These are phyloP conservation scores for Trametes cinnabarina DNA, from an alignment of 768 basidiomycete species.

Conservation along the genomic window DNA sequence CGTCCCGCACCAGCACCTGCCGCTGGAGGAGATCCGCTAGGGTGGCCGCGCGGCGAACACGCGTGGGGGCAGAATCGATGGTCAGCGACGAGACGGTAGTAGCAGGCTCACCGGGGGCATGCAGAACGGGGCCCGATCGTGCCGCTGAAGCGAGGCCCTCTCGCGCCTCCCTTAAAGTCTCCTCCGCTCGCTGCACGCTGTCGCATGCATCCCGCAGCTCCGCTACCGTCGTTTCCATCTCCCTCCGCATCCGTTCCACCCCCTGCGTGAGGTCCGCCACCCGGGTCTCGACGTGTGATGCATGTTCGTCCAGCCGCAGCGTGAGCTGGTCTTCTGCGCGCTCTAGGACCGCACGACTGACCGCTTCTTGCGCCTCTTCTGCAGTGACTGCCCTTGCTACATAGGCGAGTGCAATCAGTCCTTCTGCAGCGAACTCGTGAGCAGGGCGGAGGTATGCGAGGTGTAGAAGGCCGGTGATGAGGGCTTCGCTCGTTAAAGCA, in stretches of 20 bases:
- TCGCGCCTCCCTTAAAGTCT: neutral
- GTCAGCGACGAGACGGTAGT: neutral
- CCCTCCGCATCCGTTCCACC: neutral
- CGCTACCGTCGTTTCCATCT: neutral
- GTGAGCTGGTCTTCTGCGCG: neutral
- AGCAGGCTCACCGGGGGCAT: neutral
- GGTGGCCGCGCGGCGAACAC: neutral
- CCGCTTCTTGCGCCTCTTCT: neutral
- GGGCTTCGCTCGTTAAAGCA: neutral
- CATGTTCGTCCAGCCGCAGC: neutral
- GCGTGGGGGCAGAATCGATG: neutral
- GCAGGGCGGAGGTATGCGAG: neutral
- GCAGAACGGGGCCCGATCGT: neutral
- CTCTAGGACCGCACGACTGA: neutral
- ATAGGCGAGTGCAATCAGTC: slow-evolving; percentile 5
- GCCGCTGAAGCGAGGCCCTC: neutral
- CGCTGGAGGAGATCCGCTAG: slow-evolving; percentile 4
- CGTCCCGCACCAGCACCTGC: neutral
- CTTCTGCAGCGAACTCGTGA: neutral
- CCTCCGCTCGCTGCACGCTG: neutral
- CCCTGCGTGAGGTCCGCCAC: neutral
- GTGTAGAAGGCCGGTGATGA: slow-evolving; percentile 5
- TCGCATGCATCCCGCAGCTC: neutral
- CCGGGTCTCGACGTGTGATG: neutral
- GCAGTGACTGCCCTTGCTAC: neutral